phyloP scores from a whole-genome alignment of 306 rosid genomes.

The Rosa lucieae region DNA sequence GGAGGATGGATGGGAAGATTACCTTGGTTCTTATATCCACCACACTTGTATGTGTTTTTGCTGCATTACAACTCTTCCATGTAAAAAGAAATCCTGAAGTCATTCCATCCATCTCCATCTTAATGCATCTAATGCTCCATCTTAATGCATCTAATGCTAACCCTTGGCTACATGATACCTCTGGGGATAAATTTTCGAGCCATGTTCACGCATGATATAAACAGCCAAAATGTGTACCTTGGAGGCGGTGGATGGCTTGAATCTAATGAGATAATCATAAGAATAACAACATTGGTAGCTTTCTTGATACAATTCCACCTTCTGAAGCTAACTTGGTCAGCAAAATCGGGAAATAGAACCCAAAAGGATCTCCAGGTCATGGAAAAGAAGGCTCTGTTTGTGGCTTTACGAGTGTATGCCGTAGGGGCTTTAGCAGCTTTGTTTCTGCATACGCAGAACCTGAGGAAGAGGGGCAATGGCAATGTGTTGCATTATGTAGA shows the following conservation, averaged over 20 bases:
- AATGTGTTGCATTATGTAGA: not conserved
- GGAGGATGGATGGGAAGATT: constrained; percentile 57
- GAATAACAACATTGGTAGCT: not conserved
- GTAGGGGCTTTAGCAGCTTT: not conserved
- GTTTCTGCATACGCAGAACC: too few relatives aligned
- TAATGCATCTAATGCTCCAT: constrained; percentile 54
- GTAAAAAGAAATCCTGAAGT: constrained; percentile 32
- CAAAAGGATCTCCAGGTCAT: not conserved
- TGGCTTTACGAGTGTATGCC: not conserved
- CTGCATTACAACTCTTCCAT: constrained; percentile 53
- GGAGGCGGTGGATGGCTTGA: constrained; percentile 9
- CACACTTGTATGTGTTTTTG: constrained; percentile 51
- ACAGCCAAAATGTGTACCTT: not conserved
- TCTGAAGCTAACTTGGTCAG: not conserved
- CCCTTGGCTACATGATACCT: constrained; percentile 47
- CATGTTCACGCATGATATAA: constrained; percentile 18
- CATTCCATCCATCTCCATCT: constrained; percentile 49
- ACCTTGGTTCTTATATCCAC: constrained; percentile 53
- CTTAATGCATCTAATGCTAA: constrained; percentile 48
- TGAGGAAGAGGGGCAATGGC: too few relatives aligned
- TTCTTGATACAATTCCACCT: not conserved
- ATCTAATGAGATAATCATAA: not conserved
- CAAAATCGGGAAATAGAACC: not conserved
- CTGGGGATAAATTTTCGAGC: constrained; percentile 48
- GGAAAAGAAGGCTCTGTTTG: constrained; percentile 19